A percentile compares a stretch with the other conserved stretches of the same genome.
phyloP scores from a whole-genome alignment of 305 asterid genomes.

The Ilex paraguariensis region DNA sequence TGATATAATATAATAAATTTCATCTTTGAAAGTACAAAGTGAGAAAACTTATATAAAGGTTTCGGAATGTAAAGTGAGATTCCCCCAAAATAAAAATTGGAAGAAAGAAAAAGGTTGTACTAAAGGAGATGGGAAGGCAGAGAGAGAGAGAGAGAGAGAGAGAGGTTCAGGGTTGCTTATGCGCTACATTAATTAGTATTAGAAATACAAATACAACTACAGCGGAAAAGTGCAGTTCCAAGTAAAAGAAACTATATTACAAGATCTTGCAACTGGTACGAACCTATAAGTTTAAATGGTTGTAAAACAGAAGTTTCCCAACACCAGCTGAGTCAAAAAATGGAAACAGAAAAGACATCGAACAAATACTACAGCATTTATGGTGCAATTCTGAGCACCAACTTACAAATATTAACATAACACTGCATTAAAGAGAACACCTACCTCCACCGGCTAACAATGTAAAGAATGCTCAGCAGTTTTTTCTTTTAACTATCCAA shows the following conservation, averaged over 20 bases:
- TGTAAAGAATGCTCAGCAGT: conserved; percentile 13
- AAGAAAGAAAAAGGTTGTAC: too few relatives aligned
- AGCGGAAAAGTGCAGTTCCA: neutral
- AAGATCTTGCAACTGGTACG: conserved; percentile 15
- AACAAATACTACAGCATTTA: neutral
- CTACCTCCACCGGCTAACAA: conserved; percentile 11
- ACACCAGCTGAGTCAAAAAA: conserved; percentile 2
- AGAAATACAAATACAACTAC: too few relatives aligned
- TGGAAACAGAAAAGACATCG: neutral
- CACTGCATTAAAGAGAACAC: conserved; percentile 3
- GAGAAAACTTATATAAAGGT: too few relatives aligned
- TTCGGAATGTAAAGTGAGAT: too few relatives aligned
- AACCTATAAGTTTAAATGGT: conserved; percentile 14
- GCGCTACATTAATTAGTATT: too few relatives aligned
- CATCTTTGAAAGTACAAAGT: too few relatives aligned
- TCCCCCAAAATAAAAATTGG: too few relatives aligned
- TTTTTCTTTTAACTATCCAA: neutral
- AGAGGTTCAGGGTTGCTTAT: neutral
- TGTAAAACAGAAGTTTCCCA: conserved; percentile 5
- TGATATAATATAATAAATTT: too few relatives aligned
- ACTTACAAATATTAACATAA: conserved; percentile 1
- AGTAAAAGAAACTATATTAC: neutral
- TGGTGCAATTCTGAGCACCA: conserved; percentile 15
- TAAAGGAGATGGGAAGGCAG: neutral
- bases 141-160: conserved; percentile 5